Conservation (phyloP, 2,329 filamentous ascomycete species). For the Grosmannia clavigera region DNA sequence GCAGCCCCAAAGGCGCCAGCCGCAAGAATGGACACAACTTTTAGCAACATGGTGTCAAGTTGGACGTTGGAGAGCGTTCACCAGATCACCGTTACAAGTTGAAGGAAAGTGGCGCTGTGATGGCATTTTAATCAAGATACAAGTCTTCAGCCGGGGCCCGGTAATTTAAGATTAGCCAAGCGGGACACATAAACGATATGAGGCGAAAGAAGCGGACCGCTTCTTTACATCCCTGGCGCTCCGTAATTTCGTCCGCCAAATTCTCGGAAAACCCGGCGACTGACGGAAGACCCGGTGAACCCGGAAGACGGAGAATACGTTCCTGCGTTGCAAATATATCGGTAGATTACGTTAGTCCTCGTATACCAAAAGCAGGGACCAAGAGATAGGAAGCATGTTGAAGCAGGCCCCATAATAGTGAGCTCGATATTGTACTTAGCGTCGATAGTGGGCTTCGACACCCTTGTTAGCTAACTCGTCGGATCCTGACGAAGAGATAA, state of each 20-base stretch:
- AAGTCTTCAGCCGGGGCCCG: no score
- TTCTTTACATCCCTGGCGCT: not conserved
- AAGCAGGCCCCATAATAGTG: not conserved
- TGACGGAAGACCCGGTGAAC: not conserved
- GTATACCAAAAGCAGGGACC: not conserved
- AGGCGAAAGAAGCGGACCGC: not conserved
- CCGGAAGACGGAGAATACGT: not conserved
- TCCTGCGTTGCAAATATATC: not conserved
- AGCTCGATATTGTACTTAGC: not conserved
- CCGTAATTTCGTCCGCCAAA: not conserved
- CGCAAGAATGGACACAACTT: not conserved
- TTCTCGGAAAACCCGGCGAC: not conserved
- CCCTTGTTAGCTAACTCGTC: no score
- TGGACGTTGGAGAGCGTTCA: not conserved
- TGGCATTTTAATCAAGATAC: no score
- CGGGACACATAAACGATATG: not conserved
- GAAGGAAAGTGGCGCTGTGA: not conserved
- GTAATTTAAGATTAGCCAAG: no score
- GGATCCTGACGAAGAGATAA: no score
- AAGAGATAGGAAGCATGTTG: not conserved
- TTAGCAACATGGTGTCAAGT: not conserved
- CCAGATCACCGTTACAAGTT: not conserved
- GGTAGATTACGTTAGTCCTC: not conserved
- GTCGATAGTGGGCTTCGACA: no score
- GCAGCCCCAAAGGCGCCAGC: not conserved